These are phyloP conservation scores for Cordyceps pruinosa DNA, from an alignment of 2,329 filamentous ascomycete genomes.

Conservation along the genomic window DNA sequence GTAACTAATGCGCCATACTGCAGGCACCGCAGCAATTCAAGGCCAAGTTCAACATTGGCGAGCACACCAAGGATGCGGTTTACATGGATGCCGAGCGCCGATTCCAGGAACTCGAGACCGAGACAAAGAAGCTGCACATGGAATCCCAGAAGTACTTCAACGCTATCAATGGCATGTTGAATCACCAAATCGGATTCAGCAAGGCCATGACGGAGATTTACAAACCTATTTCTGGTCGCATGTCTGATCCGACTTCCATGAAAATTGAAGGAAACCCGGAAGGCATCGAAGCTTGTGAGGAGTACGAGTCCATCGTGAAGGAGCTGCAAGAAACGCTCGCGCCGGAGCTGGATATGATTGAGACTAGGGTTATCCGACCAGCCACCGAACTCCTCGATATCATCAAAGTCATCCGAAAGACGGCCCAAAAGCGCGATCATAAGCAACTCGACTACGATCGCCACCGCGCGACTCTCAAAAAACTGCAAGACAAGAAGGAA, in stretches of 20 bases:
- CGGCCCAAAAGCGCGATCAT: conserved; percentile 83
- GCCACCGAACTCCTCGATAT: conserved; percentile 91
- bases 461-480: conserved; percentile 76
- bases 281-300: conserved; percentile 90
- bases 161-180: conserved; percentile 96
- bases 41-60: conserved; percentile 88
- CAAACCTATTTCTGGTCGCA: conserved; percentile 92
- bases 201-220: conserved; percentile 94
- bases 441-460: conserved; percentile 97
- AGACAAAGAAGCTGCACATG: conserved; percentile 95
- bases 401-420: conserved; percentile 91
- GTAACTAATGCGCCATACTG: neutral
- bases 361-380: conserved; percentile 80
- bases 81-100: conserved; percentile 92
- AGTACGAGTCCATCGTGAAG: conserved; percentile 86
- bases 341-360: conserved; percentile 97
- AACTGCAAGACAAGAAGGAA: conserved; percentile 96
- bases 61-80: conserved; percentile 88
- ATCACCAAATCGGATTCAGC: conserved; percentile 96
- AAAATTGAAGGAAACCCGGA: conserved; percentile 81
- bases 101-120: conserved; percentile 86
- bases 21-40: conserved; percentile 88
- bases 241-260: conserved; percentile 84
- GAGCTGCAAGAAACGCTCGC: conserved; percentile 83
- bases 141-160: conserved; percentile 97